A percentile compares a stretch with the other conserved stretches of the same genome.
These are phyloP conservation scores for Bryum argenteum DNA, from an alignment of 225 moss, liverwort and hornwort genomes.

Conservation along the genomic window DNA sequence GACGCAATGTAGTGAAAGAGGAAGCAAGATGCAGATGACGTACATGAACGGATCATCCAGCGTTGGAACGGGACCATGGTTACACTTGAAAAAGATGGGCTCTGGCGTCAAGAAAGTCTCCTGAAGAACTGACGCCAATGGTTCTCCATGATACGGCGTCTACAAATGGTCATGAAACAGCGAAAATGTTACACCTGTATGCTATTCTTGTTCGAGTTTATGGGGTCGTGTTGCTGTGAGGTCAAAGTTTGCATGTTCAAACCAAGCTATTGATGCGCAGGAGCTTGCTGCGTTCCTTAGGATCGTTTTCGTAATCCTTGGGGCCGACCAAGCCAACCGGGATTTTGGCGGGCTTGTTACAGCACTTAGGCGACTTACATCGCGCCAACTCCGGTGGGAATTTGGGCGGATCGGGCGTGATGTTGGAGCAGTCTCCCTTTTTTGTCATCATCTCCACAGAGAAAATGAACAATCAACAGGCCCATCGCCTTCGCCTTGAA, in stretches of 20 bases:
- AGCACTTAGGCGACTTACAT: slow-evolving; percentile 33
- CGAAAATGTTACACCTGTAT: neutral
- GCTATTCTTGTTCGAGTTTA: no score
- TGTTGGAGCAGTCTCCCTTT: slow-evolving; percentile 29
- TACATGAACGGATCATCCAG: slow-evolving; percentile 33
- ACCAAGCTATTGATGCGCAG: slow-evolving; percentile 43
- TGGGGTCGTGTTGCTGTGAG: neutral
- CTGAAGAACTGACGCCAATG: slow-evolving; percentile 21
- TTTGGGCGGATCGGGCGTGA: slow-evolving; percentile 18
- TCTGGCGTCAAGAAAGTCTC: slow-evolving; percentile 42
- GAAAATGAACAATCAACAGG: no score
- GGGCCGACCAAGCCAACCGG: slow-evolving; percentile 23
- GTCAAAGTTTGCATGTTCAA: slow-evolving; percentile 18
- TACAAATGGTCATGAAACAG: neutral
- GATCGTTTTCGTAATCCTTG: slow-evolving; percentile 27
- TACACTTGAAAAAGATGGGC: slow-evolving; percentile 33
- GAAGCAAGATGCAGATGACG: neutral
- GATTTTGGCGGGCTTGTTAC: slow-evolving; percentile 25
- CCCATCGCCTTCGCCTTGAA: no score
- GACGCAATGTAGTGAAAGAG: neutral
- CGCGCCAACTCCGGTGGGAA: slow-evolving; percentile 27
- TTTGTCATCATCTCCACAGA: slow-evolving; percentile 10
- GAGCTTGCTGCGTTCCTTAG: slow-evolving; percentile 35
- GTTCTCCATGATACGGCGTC: slow-evolving; percentile 35
- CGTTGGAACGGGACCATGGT: slow-evolving; percentile 35